Evolutionary conservation across 768 basidiomycete genomes (phyloP), one percentile per base, ranked within the genome.

Genomic region (Pisolithus tinctorius): DNA sequence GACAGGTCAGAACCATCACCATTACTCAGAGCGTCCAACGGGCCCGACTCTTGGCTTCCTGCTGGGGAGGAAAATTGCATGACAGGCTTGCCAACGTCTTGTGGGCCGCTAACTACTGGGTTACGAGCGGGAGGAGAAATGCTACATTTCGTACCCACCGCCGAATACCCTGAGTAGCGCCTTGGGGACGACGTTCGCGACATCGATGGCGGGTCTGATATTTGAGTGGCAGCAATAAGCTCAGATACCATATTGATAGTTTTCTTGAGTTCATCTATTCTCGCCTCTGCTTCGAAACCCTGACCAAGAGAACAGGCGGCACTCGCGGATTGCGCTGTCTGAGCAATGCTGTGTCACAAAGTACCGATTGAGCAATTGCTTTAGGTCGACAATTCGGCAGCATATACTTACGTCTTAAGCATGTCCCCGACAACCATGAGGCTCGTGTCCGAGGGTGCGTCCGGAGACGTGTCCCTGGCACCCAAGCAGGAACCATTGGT

Each of bases 241-340:
- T 80, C 76, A 6, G 80, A 71, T 26, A 81, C 79, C 50, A 77
- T 64, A 4, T 69, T 65, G 48, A 83, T 77, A 34, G 78, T 76
- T 60, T 75, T 73, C 60, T 70, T 80, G 58, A 83, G 72, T 52
- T 81, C 74, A 59, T 76, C 78, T 49, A 83, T 75, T 58, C 76
- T 78, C 27, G 63, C 71, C 38, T 71, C 71, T 6, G 78, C 77
- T 57, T 77, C 75, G 7, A 70, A 54, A 46, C 72, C 73, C 55
- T 78, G 74, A n/a, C 67, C 75, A 14, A 64, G 54, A 27, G 69
- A 69, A 55, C 78, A 82, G 31, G 76, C 75, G 37, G 72, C 71
- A 39, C 74, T 78, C 40, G 80, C 82, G 41, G 79, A 78, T 48
- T 75, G 72, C 37, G 82, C 82, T 14, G 81, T 82, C 49, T 78